Evolutionary conservation across 2,329 filamentous ascomycete genomes (phyloP), one percentile per base, ranked within the genome.

Genomic region (Ophiostoma piceae): DNA sequence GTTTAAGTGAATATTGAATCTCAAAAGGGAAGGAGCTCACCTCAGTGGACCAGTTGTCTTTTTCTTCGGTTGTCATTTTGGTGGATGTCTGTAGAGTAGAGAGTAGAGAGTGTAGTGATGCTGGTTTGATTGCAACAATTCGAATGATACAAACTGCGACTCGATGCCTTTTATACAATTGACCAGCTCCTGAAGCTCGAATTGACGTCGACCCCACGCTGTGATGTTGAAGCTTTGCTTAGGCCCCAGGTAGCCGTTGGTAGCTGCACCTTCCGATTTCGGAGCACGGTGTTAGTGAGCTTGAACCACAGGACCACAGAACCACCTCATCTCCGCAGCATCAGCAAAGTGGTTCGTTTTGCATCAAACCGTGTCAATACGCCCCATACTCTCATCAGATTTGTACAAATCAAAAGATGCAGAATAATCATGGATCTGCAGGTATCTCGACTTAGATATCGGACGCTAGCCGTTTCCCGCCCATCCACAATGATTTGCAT

Each of bases 11-110:
- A 26, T 22, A 9, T 5, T 9, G 22, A 67, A 3, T 64, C 60
- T 11, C 3, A 60, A 37, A 9, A 12, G 35, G n/a, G n/a, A 43
- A 22, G 51, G 8, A 47, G 22, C 57, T 7, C 72, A 78, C 80
- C 77, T 81, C 78, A 1, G 80, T 77, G 4, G 79, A 79, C 80
- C 80, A 82, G 64, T 79, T 77, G 64, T 82, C 80, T 29, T 74
- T 67, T 51, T 72, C n/a, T 62, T 72, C n/a, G 57, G 57, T 35
- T 5, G 73, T 68, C 74, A 76, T 76, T 57, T 39, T 70, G 67
- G 9, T 16, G 39, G 22, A 16, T 29, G 14, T 65, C 14, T 64
- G 57, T 35, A 32, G 19, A 35, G 14, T 19, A 7, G 26, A 62
- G 26, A 14, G 26, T 35, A 14, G 14, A 19, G 26, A 35, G 14